phyloP scores from a whole-genome alignment of 345 rosid species.

The Acer yangbiense region DNA sequence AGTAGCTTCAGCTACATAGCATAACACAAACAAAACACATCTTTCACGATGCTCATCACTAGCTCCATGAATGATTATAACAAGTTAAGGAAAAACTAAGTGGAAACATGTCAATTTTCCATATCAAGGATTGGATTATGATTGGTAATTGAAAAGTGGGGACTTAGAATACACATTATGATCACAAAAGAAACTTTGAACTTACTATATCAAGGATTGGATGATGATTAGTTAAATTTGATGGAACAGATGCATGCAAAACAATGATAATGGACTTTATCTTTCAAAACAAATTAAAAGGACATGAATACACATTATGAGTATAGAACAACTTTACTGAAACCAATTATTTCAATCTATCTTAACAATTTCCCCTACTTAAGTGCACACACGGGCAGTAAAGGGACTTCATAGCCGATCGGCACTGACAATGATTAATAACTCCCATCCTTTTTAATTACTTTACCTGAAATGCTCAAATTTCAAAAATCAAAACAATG shows the following conservation, averaged over 20 bases:
- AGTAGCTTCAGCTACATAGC: conserved; percentile 12
- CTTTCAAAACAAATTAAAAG: background rate
- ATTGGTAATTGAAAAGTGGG: background rate
- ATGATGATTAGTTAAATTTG: background rate
- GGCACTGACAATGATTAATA: conserved; percentile 3
- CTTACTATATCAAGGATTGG: background rate
- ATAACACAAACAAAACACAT: conserved; percentile 1
- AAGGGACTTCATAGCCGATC: background rate
- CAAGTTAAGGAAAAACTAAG: background rate
- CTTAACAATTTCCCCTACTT: background rate
- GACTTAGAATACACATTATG: background rate
- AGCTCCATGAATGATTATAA: background rate
- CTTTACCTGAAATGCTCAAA: conserved; percentile 13
- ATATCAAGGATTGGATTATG: background rate
- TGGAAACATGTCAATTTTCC: background rate
- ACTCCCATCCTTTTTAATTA: conserved; percentile 9
- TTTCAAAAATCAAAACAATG: background rate
- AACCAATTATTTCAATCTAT: conserved; percentile 1
- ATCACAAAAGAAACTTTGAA: background rate
- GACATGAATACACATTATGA: background rate
- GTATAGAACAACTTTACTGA: background rate
- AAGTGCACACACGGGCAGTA: background rate
- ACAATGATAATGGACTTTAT: background rate
- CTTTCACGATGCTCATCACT: background rate
- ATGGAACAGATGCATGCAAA: background rate